phyloP scores from a whole-genome alignment of 75 land plant species.

The Selaginella tamariscina region DNA sequence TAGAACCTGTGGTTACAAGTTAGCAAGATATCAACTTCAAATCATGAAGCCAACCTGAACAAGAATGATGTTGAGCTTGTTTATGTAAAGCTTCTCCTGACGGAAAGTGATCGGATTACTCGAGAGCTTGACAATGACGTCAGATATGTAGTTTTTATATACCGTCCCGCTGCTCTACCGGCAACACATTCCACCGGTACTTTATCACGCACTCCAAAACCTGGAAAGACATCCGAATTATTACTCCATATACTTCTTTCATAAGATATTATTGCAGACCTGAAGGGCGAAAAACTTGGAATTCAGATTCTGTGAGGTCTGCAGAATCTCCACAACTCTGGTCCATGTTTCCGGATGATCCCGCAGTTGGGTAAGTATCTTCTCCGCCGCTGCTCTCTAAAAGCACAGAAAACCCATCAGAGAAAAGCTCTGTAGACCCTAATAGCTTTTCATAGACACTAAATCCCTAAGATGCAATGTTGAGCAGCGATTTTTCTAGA shows the following conservation, averaged over 20 bases:
- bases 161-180: slow-evolving; percentile 88
- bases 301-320: slow-evolving; percentile 65
- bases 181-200: slow-evolving; percentile 96
- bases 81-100: slow-evolving; percentile 72
- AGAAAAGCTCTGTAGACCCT: background rate
- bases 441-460: background rate
- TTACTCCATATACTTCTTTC: background rate
- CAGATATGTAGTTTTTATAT: slow-evolving; percentile 96
- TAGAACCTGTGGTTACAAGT: slow-evolving; percentile 42
- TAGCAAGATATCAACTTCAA: background rate
- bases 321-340: slow-evolving; percentile 88
- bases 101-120: slow-evolving; percentile 81
- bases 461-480: background rate
- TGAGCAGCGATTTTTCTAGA: background rate
- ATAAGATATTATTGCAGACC: slow-evolving; percentile 39
- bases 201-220: slow-evolving; percentile 94
- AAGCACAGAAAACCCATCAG: background rate
- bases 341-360: slow-evolving; percentile 95
- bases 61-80: slow-evolving; percentile 86
- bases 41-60: slow-evolving; percentile 50
- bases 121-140: slow-evolving; percentile 95
- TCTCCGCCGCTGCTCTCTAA: slow-evolving; percentile 95
- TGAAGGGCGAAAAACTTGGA: slow-evolving; percentile 97
- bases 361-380: slow-evolving; percentile 80
- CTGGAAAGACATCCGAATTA: slow-evolving; percentile 22